A percentile compares a stretch with the other conserved stretches of the same genome.
Evolutionary conservation across 2,329 filamentous ascomycete genomes (phyloP).

Genomic region (Botryotinia convoluta): DNA sequence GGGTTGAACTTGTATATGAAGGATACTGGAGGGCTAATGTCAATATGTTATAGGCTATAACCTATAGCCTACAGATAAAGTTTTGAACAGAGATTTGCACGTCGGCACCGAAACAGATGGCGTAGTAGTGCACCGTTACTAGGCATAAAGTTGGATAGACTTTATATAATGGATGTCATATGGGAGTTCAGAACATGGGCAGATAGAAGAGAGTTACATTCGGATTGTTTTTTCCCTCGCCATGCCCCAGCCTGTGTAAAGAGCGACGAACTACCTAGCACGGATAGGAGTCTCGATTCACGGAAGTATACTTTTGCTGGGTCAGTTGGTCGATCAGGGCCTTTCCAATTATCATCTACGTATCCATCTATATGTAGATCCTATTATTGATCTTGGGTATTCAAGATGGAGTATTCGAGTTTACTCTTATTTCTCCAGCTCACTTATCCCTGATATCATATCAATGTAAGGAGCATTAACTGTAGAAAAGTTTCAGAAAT

Average conservation of each 20-base stretch:
- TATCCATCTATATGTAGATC: conserved; percentile 9
- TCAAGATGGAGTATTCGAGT: background rate
- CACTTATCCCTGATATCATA: background rate
- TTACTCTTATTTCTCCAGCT: background rate
- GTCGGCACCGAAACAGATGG: background rate
- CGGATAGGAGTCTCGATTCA: background rate
- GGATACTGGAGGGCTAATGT: background rate
- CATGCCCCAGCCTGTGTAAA: background rate
- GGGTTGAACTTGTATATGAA: background rate
- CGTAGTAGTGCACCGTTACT: background rate
- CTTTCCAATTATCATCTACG: background rate
- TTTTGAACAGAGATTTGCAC: background rate
- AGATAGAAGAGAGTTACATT: background rate
- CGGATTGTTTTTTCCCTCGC: background rate
- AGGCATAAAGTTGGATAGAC: conserved; percentile 8
- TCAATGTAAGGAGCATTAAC: conserved; percentile 7
- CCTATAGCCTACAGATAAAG: background rate
- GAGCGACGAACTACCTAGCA: background rate
- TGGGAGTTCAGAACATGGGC: background rate
- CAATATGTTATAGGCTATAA: background rate
- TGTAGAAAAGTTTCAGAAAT: conserved; percentile 11
- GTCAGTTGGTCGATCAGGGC: background rate
- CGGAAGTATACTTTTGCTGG: background rate
- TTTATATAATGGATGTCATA: background rate
- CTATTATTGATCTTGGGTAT: background rate